These are phyloP conservation scores for Chaetomium tenue DNA, from an alignment of 495 filamentous ascomycete genomes.

Conservation along the genomic window DNA sequence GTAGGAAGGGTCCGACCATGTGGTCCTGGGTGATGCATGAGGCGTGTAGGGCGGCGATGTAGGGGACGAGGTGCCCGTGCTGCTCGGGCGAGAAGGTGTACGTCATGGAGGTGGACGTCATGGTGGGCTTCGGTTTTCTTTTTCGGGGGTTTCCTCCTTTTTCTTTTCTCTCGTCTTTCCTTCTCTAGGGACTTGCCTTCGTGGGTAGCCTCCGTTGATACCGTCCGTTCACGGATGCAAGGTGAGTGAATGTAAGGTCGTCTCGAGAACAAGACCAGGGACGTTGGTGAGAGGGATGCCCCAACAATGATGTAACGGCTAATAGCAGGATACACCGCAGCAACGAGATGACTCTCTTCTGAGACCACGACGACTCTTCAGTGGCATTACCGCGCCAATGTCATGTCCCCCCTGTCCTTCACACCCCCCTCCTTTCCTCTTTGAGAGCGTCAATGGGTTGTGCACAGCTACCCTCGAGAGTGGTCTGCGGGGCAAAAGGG, in stretches of 20 bases:
- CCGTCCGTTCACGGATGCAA: background rate
- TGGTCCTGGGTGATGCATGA: slow-evolving; percentile 40
- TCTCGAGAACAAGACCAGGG: background rate
- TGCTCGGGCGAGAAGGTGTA: slow-evolving; percentile 36
- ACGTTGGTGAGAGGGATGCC: background rate
- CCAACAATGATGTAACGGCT: background rate
- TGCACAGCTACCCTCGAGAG: background rate
- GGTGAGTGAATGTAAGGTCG: background rate
- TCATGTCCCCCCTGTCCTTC: slow-evolving; percentile 13
- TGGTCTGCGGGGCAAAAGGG: slow-evolving; percentile 17
- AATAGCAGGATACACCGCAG: too few relatives aligned
- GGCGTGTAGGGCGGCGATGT: slow-evolving; percentile 44
- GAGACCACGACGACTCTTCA: slow-evolving; percentile 14
- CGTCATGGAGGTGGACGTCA: slow-evolving; percentile 25
- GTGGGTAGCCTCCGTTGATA: background rate
- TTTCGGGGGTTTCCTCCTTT: background rate
- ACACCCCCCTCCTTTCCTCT: slow-evolving; percentile 13
- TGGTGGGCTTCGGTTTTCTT: background rate
- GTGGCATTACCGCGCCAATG: slow-evolving; percentile 21
- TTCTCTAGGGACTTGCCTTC: background rate
- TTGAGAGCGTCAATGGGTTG: slow-evolving; percentile 3
- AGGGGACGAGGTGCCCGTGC: slow-evolving; percentile 39
- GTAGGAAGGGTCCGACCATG: slow-evolving; percentile 42
- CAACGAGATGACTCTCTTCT: background rate
- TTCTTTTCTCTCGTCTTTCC: background rate